phyloP scores from a whole-genome alignment of 1,284 basidiomycete genomes.

The Microbotryum intermedium region DNA sequence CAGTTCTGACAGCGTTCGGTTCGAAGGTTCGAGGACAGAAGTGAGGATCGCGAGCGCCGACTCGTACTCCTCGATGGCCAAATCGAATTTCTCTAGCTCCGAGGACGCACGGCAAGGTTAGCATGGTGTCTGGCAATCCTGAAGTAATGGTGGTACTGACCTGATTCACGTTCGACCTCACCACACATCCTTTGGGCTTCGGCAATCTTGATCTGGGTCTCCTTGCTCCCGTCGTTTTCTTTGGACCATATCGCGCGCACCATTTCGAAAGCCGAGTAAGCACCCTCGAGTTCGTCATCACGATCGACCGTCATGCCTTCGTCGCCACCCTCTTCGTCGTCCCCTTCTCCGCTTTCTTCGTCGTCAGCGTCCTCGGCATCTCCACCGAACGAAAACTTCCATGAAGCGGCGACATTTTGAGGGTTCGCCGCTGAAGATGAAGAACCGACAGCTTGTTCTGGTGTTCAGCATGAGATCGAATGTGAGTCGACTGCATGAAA shows the following conservation, averaged over 20 bases:
- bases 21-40: slow-evolving; percentile 15
- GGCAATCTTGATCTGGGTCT: slow-evolving; percentile 23
- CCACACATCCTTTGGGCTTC: slow-evolving; percentile 31
- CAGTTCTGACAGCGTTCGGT: slow-evolving; percentile 31
- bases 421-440: slow-evolving; percentile 7
- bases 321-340: slow-evolving; percentile 13
- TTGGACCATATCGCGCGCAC: slow-evolving; percentile 23
- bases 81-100: slow-evolving; percentile 30
- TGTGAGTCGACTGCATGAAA: no score
- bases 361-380: slow-evolving; percentile 27
- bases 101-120: no score
- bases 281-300: slow-evolving; percentile 32
- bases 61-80: slow-evolving; percentile 31
- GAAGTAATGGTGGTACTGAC: no score
- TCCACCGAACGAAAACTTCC: slow-evolving; percentile 29
- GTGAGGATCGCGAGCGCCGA: slow-evolving; percentile 22
- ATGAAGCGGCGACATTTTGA: slow-evolving; percentile 2
- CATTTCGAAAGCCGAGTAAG: slow-evolving; percentile 31
- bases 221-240: background rate
- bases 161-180: slow-evolving; percentile 32
- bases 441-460: slow-evolving; percentile 11
- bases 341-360: slow-evolving; percentile 11
- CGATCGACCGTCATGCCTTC: slow-evolving; percentile 21
- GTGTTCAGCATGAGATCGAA: background rate
- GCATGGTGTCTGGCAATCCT: no score